A percentile compares a stretch with the other conserved stretches of the same genome.
These are phyloP conservation scores for Penicillium sp. DNA, from an alignment of 2,329 filamentous ascomycete species.

Conservation along the genomic window DNA sequence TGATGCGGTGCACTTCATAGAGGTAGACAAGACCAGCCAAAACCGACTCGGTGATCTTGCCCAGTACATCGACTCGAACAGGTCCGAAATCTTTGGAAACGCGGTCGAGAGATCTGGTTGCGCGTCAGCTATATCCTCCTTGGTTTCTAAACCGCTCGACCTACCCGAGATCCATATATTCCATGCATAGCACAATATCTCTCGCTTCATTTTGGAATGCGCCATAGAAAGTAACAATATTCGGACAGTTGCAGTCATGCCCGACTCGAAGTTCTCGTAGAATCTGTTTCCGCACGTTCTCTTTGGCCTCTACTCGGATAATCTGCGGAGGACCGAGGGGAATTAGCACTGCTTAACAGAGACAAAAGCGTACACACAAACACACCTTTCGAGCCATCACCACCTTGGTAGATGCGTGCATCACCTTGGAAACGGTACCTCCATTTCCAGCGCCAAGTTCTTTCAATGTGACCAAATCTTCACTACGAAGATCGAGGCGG, in stretches of 20 bases:
- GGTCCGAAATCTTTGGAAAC: slow-evolving; percentile 95
- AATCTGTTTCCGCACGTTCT: slow-evolving; percentile 94
- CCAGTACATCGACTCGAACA: slow-evolving; percentile 90
- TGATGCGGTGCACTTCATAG: slow-evolving; percentile 93
- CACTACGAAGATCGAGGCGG: slow-evolving; percentile 84
- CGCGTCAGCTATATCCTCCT: slow-evolving; percentile 18
- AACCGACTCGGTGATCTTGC: slow-evolving; percentile 95
- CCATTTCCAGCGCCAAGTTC: slow-evolving; percentile 95
- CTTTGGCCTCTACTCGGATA: slow-evolving; percentile 97
- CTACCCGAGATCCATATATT: slow-evolving; percentile 99
- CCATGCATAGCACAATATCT: slow-evolving; percentile 99
- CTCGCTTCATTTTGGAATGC: slow-evolving; percentile 95
- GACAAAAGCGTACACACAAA: slow-evolving; percentile 14
- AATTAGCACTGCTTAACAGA: background rate
- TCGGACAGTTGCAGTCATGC: slow-evolving; percentile 94
- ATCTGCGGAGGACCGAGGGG: slow-evolving; percentile 57
- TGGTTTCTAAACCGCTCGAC: slow-evolving; percentile 37
- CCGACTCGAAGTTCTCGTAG: slow-evolving; percentile 97
- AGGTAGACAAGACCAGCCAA: slow-evolving; percentile 92
- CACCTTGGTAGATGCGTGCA: slow-evolving; percentile 89
- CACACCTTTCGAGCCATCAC: slow-evolving; percentile 95
- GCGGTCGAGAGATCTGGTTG: slow-evolving; percentile 76
- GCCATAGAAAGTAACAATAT: slow-evolving; percentile 97
- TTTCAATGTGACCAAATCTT: slow-evolving; percentile 89
- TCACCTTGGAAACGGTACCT: slow-evolving; percentile 96